Base-by-base conservation (phyloP, 73 alveolate genomes). In the Paraurostyla sp. region DNA sequence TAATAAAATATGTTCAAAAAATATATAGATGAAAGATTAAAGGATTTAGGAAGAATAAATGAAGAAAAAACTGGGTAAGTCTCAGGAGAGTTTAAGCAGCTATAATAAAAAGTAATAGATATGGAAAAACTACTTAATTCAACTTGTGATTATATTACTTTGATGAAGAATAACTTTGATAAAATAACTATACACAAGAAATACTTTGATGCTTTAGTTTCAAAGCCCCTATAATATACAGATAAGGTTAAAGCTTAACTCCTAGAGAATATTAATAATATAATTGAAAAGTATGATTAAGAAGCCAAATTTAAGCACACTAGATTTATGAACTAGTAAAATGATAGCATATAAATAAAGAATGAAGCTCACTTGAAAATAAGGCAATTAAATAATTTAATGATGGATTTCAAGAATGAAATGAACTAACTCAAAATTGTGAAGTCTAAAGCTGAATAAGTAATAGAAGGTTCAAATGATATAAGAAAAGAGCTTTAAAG, bases 141-240 rank as follows among this genome's bases (percentile, higher is more conserved):
- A 22, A 6, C 7, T 18, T 7, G 1, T 65, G 82, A 65, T 18
- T 38, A 36, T 38, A 38, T 65, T 0, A 65, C 35, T 15, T 58
- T 38, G 25, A 65, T 65, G 82, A 25, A 38, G 7, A 65, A 65
- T 30, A 65, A 65, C 58, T 65, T 65, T 38, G 82, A 65, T 40
- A 22, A 18, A 9, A 1, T 65, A 0, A 65, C 82, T 13, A 58
- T 65, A 0, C 82, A 65, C 32, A 65, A 65, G 38, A 65, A 65
- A 40, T 65, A 65, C 58, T 65, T 65, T 40, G 82, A 65, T 38
- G 46, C 41, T 22, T 65, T 65, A 65, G 82, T 65, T 2, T 6
- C 7, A 11, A 65, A 65, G 58, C 82, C 82, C 0, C 15, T 65
- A 3, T 20, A 56, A 2, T 65, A 65, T 38, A 36, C 32, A 2